Evolutionary conservation across 305 asterid genomes (phyloP).

Genomic region (Withania somnifera): DNA sequence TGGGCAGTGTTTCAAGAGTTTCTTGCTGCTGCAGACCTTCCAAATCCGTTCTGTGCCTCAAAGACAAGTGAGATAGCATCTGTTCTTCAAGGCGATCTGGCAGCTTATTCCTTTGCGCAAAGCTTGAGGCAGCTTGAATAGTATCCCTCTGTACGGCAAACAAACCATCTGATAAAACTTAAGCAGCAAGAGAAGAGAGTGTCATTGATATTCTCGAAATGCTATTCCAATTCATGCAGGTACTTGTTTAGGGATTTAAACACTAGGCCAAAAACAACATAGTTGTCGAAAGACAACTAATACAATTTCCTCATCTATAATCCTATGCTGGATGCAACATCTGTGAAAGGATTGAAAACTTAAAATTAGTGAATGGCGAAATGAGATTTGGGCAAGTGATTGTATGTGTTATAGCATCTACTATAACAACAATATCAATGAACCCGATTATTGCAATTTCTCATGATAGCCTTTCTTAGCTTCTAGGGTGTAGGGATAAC

Average conservation of each 20-base stretch:
- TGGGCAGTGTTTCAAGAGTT: slow-evolving; percentile 64
- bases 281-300: not conserved
- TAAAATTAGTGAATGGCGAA: not conserved
- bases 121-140: slow-evolving; percentile 64
- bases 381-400: not conserved
- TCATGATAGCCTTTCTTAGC: no score
- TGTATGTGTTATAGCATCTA: no score
- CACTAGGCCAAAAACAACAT: not conserved
- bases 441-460: no score
- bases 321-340: not conserved
- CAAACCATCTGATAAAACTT: not conserved
- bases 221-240: not conserved
- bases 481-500: no score
- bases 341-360: not conserved
- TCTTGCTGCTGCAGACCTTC: slow-evolving; percentile 85
- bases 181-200: not conserved
- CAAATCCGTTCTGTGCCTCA: slow-evolving; percentile 62
- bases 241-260: not conserved
- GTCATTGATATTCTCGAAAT: not conserved
- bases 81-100: slow-evolving; percentile 64
- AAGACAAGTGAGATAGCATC: slow-evolving; percentile 70
- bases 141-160: slow-evolving; percentile 44
- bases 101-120: slow-evolving; percentile 59
- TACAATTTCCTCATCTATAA: not conserved
- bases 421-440: no score